Base-by-base conservation (phyloP, 2,329 filamentous ascomycete species). In the Talaromyces albobiverticillius region DNA sequence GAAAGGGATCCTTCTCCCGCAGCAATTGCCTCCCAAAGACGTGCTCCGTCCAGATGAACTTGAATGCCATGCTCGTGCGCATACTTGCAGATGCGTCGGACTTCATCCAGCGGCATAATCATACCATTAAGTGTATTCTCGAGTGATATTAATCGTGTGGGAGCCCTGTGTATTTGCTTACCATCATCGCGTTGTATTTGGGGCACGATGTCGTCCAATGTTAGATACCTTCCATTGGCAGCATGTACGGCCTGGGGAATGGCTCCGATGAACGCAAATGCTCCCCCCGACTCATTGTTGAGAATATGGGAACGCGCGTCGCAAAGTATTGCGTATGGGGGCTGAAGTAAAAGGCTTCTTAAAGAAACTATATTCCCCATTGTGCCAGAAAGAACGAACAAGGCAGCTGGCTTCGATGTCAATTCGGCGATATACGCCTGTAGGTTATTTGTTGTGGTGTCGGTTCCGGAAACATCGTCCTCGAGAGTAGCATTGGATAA, bases 41-140 rank as follows among this genome's bases (percentile, higher is more conserved):
- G 75, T 2, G 89, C 89, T 4, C 88, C 88, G 62, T 93, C 89
- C 57, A 87, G 76, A 67, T 92, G 88, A 68, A 90, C 74, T 51
- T 79, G 77, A 55, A 91, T 83, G 18, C 71, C 75, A 59, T 87
- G 73, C 67, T 78, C 53, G 64, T 74, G 76, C 2, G 84, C 88
- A 73, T 86, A 94, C 0, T 72, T 73, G 0, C 82, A 77, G 62
- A 94, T 93, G 41, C 79, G 76, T 55, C 74, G 76, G 9, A 84
- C 78, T 67, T 93, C 89, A 2, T 73, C 71, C 1, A 93, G 76
- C 0, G 90, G 90, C 76, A 87, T 85, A 34, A 94, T 76, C 56
- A 83, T 83, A 34, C 90, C 90, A 46, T 82, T 82, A 49, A 93
- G 79, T 1, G 89, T 94, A 67, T 93, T 92, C 66, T 94, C 90